Evolutionary conservation across 305 asterid genomes (phyloP).

Genomic region (Rubia occidens): DNA sequence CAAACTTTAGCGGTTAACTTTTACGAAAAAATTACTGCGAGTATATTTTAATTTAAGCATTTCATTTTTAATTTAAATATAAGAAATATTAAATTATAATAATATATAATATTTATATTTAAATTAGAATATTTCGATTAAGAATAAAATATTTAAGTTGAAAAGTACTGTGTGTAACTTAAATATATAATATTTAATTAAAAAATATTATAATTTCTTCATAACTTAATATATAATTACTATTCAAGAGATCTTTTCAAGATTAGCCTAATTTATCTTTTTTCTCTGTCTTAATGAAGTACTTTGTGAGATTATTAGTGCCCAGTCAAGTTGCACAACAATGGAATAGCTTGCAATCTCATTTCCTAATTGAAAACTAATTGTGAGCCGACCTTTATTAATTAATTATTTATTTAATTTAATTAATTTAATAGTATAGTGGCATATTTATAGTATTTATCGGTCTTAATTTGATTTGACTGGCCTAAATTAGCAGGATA

Average conservation of each 20-base stretch:
- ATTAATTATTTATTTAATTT: neutral
- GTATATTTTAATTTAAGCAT: too few relatives aligned
- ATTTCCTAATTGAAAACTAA: neutral
- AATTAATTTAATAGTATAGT: neutral
- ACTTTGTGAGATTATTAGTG: neutral
- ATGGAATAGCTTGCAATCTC: neutral
- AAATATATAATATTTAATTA: too few relatives aligned
- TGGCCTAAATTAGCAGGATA: constrained; percentile 5
- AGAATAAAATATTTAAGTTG: too few relatives aligned
- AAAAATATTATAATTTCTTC: too few relatives aligned
- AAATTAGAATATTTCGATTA: too few relatives aligned
- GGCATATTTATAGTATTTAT: neutral
- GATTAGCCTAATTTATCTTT: neutral
- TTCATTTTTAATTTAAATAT: too few relatives aligned
- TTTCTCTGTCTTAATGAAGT: neutral
- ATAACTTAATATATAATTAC: too few relatives aligned
- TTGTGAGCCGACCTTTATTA: constrained; percentile 1
- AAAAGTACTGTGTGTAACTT: too few relatives aligned
- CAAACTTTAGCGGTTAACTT: too few relatives aligned
- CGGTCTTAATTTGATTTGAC: neutral
- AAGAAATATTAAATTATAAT: too few relatives aligned
- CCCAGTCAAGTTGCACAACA: neutral
- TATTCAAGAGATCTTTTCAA: neutral
- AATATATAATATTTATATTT: too few relatives aligned
- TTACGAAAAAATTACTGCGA: too few relatives aligned